Conservation (phyloP, 148 eudicot genomes). For the Rhododendron molle region DNA sequence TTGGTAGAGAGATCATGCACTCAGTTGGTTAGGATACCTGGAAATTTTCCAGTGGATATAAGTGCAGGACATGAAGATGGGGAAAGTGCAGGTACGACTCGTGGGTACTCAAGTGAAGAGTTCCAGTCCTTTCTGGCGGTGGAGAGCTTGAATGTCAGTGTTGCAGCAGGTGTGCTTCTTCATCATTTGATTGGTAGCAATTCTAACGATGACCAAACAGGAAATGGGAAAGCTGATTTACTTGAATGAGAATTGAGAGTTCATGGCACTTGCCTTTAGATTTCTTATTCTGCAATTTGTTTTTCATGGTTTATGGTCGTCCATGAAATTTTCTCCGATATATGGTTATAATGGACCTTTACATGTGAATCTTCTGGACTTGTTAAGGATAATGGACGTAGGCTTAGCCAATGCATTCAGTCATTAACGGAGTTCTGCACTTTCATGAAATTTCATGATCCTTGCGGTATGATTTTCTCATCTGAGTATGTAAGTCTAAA, state of each 20-base stretch:
- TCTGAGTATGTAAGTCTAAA: not conserved
- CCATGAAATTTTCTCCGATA: not conserved
- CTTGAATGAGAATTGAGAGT: constrained; percentile 14
- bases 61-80: constrained; percentile 36
- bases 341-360: not conserved
- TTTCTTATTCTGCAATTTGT: not conserved
- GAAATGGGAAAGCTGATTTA: constrained; percentile 6
- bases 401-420: not conserved
- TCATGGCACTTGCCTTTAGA: not conserved
- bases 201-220: constrained; percentile 10
- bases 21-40: constrained; percentile 65
- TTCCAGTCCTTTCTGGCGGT: constrained; percentile 84
- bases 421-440: not conserved
- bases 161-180: constrained; percentile 95
- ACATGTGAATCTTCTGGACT: not conserved
- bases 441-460: not conserved
- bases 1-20: constrained; percentile 91
- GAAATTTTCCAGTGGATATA: constrained; percentile 53
- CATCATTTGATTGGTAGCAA: constrained; percentile 79
- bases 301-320: not conserved
- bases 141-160: constrained; percentile 98
- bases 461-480: not conserved
- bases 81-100: constrained; percentile 26
- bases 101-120: constrained; percentile 33
- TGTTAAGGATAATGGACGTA: not conserved